These are phyloP conservation scores for Alternaria sp. DNA, from an alignment of 2,329 filamentous ascomycete species.

Conservation along the genomic window DNA sequence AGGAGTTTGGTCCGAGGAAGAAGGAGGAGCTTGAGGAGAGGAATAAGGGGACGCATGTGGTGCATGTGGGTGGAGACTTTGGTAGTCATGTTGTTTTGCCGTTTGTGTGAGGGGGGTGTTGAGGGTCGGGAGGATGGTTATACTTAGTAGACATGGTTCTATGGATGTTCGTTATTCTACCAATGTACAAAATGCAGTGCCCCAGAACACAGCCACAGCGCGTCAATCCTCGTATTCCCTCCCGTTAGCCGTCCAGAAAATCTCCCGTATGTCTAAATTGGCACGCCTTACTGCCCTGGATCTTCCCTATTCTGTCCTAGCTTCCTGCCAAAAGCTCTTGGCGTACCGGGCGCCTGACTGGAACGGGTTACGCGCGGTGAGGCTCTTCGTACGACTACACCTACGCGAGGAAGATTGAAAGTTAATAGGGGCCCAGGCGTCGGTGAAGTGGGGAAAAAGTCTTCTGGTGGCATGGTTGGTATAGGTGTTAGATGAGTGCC, in stretches of 20 bases:
- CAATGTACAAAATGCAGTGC: neutral
- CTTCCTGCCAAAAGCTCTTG: neutral
- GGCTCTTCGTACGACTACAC: neutral
- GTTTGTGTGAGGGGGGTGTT: neutral
- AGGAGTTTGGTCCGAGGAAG: constrained; percentile 10
- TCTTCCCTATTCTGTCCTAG: neutral
- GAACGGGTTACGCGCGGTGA: neutral
- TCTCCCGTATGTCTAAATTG: neutral
- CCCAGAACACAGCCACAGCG: neutral
- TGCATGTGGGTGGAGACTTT: constrained; percentile 14
- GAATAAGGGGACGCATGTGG: constrained; percentile 15
- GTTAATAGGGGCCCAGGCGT: neutral
- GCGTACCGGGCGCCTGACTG: neutral
- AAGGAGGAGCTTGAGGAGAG: constrained; percentile 7
- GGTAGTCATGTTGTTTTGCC: constrained; percentile 7
- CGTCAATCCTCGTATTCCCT: neutral
- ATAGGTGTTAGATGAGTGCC: neutral
- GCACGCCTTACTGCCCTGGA: neutral
- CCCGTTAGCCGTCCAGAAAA: neutral
- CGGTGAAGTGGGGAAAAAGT: neutral
- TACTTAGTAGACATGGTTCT: neutral
- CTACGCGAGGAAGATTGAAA: neutral
- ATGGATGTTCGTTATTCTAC: neutral
- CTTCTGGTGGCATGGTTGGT: neutral
- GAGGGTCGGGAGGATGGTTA: neutral